These are phyloP conservation scores for Leucocoprinus leucothites DNA, from an alignment of 768 basidiomycete species.

Conservation along the genomic window DNA sequence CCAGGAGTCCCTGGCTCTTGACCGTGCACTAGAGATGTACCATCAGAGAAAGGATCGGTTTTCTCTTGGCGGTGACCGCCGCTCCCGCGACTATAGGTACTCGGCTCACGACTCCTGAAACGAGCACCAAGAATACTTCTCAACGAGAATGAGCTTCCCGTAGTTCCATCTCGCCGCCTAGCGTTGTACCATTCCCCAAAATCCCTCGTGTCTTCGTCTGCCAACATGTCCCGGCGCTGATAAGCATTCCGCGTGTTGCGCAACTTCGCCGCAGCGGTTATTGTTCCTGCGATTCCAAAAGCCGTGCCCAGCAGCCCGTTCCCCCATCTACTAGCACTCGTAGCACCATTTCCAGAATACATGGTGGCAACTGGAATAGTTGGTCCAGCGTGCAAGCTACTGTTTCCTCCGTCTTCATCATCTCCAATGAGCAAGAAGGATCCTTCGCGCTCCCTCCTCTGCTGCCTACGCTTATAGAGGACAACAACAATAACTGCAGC, in stretches of 20 bases:
- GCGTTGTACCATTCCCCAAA: slow-evolving; percentile 41
- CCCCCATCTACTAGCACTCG: slow-evolving; percentile 7
- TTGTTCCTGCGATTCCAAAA: slow-evolving; percentile 29
- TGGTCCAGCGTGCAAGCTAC: slow-evolving; percentile 14
- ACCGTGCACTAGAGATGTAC: slow-evolving; percentile 33
- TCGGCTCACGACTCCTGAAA: slow-evolving; percentile 37
- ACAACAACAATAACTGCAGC: slow-evolving; percentile 35
- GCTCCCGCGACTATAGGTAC: slow-evolving; percentile 24
- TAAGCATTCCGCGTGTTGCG: slow-evolving; percentile 22
- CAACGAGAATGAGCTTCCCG: slow-evolving; percentile 54
- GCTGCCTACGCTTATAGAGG: slow-evolving; percentile 42
- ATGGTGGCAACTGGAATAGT: slow-evolving; percentile 29
- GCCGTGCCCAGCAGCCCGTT: slow-evolving; percentile 17
- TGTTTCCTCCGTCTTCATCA: slow-evolving; percentile 21
- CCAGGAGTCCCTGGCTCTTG: slow-evolving; percentile 28
- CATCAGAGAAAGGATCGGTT: slow-evolving; percentile 49
- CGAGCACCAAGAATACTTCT: slow-evolving; percentile 40
- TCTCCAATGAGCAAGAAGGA: slow-evolving; percentile 26
- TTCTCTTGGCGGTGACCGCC: slow-evolving; percentile 41
- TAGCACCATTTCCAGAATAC: slow-evolving; percentile 14
- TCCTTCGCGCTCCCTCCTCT: slow-evolving; percentile 17
- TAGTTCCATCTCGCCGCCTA: slow-evolving; percentile 35
- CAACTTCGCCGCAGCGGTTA: slow-evolving; percentile 27
- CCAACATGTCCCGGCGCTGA: slow-evolving; percentile 68
- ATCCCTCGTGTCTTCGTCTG: slow-evolving; percentile 66